These are phyloP conservation scores for Blastocystis hominis DNA, from an alignment of 352 stramenopile species.

Conservation along the genomic window DNA sequence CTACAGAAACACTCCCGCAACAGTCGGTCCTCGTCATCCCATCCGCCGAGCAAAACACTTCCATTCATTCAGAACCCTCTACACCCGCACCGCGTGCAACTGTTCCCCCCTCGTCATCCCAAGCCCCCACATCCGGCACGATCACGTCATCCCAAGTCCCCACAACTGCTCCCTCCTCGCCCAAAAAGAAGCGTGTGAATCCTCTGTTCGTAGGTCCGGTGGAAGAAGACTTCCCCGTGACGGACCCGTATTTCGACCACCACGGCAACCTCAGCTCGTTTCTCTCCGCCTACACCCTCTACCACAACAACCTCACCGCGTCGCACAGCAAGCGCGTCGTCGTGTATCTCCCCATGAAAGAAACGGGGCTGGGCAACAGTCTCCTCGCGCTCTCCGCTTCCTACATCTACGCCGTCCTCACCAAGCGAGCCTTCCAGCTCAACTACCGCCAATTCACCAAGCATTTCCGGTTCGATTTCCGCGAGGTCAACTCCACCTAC, in stretches of 20 bases:
- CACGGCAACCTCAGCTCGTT: background rate
- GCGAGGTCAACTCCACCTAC: background rate
- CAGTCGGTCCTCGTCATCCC: too few species aligned
- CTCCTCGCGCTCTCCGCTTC: conserved; percentile 9
- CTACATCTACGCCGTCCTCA: background rate
- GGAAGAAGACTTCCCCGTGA: background rate
- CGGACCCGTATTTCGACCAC: conserved; percentile 34
- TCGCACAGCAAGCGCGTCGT: background rate
- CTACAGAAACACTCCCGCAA: too few species aligned
- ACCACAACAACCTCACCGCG: background rate
- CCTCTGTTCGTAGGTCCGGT: background rate
- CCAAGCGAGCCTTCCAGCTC: conserved; percentile 14
- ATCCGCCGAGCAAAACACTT: too few species aligned
- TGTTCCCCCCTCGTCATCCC: background rate
- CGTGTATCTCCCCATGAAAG: conserved; percentile 18
- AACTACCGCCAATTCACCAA: conserved; percentile 17
- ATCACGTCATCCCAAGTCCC: background rate
- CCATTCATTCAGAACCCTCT: background rate
- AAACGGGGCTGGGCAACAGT: conserved; percentile 18
- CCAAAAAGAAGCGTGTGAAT: background rate
- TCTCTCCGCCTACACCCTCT: background rate
- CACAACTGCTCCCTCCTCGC: background rate
- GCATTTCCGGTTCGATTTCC: background rate
- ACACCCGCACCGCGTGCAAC: background rate
- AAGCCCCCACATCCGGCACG: background rate